Evolutionary conservation across 352 stramenopile genomes (phyloP).

Genomic region (Phytophthora melonis): DNA sequence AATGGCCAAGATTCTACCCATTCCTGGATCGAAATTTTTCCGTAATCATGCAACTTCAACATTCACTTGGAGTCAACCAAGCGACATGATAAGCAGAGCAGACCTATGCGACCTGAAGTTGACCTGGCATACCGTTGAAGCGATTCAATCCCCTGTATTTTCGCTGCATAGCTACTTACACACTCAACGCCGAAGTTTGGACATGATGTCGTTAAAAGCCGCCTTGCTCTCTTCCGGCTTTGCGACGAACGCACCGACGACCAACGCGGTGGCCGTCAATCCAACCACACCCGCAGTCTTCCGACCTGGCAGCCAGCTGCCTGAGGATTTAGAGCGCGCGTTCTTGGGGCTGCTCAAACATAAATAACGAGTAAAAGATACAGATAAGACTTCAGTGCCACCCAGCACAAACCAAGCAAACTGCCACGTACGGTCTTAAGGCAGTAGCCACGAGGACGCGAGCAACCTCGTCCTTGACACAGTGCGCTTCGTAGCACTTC

Average conservation of each 20-base stretch:
- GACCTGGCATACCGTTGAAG: too few species aligned
- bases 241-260: slow-evolving; percentile 31
- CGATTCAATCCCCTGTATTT: slow-evolving; percentile 8
- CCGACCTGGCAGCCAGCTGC: slow-evolving; percentile 35
- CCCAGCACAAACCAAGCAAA: slow-evolving; percentile 1
- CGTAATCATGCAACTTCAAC: slow-evolving; percentile 5
- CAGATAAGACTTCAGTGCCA: background rate
- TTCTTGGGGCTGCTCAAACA: slow-evolving; percentile 54
- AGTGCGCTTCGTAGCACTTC: slow-evolving; percentile 51
- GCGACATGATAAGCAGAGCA: slow-evolving; percentile 13
- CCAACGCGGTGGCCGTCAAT: slow-evolving; percentile 13
- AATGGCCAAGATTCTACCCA: background rate
- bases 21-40: background rate
- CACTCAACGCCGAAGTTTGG: slow-evolving; percentile 40
- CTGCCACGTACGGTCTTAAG: slow-evolving; percentile 58
- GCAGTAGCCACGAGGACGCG: slow-evolving; percentile 57
- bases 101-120: too few species aligned
- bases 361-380: too few species aligned
- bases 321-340: slow-evolving; percentile 49
- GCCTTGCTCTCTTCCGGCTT: slow-evolving; percentile 47
- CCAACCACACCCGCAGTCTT: slow-evolving; percentile 25
- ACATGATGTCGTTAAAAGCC: slow-evolving; percentile 28
- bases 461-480: slow-evolving; percentile 45
- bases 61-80: slow-evolving; percentile 9
- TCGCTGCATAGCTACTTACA: slow-evolving; percentile 17